Base-by-base conservation (phyloP, 2,329 filamentous ascomycete species). In the Fusarium solani-melongenae region DNA sequence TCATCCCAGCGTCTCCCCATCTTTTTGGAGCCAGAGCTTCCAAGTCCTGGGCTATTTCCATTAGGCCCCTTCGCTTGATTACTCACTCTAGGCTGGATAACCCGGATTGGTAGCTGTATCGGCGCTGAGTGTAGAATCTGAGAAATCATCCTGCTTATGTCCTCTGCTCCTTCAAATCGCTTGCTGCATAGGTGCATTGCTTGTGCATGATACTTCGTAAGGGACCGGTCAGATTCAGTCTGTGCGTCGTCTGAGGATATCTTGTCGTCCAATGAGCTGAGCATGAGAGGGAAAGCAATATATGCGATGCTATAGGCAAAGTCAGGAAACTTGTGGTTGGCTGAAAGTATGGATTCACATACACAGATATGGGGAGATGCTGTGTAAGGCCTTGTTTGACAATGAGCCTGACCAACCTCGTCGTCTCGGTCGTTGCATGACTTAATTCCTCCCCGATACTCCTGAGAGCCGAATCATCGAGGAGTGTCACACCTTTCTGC, bases 401-500 rank as follows among this genome's bases (percentile, higher is more conserved):
- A 60, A 65, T 65, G 9, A 60, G 55, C n/a, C 55, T 39, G 2
- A 65, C 62, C 8, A 65, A 44, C 10, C 55, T 51, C 8, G 62
- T 41, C 1, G 62, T 65, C 56, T 65, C 39, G 17, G 41, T 60
- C 33, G 62, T 65, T 5, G 62, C 62, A 24, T 31, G 41, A 31
- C 33, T 65, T 15, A 65, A 24, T 29, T 65, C 62, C 6, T 68
- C 67, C 0, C 60, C 66, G 8, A 75, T 73, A 7, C 24, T 56
- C 22, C 51, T 66, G 0, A 75, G 20, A 1, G 70, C 58, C 2
- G 53, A n/a, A 6, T 71, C 60, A 3, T 65, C 58, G 4, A 73
- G 38, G 1, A 75, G 22, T 1, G 51, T 72, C 5, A 74, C 20
- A 0, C 65, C 71, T 27, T 74, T 74, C 3, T 72, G 71, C 10